A percentile compares a stretch with the other conserved stretches of the same genome.
phyloP scores from a whole-genome alignment of 495 filamentous ascomycete species.

The Hypoxylon lenormandii region DNA sequence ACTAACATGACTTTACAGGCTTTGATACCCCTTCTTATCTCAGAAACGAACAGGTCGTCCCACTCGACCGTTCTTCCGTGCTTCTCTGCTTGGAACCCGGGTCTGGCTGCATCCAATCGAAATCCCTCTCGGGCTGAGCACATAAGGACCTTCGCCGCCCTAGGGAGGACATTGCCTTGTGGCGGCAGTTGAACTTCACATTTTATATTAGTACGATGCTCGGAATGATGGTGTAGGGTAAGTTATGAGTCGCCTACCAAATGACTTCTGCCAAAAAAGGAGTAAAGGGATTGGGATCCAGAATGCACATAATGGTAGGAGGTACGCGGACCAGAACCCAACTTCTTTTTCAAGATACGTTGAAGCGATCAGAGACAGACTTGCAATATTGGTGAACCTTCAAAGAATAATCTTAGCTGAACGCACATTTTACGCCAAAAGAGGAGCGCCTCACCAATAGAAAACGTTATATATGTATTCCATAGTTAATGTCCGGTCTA shows the following conservation, averaged over 20 bases:
- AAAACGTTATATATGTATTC: background rate
- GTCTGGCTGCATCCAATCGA: conserved; percentile 64
- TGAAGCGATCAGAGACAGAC: background rate
- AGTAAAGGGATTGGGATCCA: background rate
- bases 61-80: conserved; percentile 50
- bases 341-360: background rate
- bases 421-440: no score
- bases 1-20: conserved; percentile 62
- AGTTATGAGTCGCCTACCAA: background rate
- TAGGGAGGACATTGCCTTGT: conserved; percentile 57
- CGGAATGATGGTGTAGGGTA: no score
- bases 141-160: conserved; percentile 56
- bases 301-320: background rate
- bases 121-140: conserved; percentile 61
- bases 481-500: background rate
- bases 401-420: no score
- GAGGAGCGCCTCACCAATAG: background rate
- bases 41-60: conserved; percentile 59
- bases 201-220: no score
- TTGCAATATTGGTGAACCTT: background rate
- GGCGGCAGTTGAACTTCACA: conserved; percentile 55
- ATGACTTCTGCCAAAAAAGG: background rate
- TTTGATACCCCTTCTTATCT: conserved; percentile 56
- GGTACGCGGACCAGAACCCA: background rate
- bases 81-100: conserved; percentile 55